A percentile compares a stretch with the other conserved stretches of the same genome.
These are phyloP conservation scores for Vanrija sp. DNA, from an alignment of 1,284 basidiomycete species.

Conservation along the genomic window DNA sequence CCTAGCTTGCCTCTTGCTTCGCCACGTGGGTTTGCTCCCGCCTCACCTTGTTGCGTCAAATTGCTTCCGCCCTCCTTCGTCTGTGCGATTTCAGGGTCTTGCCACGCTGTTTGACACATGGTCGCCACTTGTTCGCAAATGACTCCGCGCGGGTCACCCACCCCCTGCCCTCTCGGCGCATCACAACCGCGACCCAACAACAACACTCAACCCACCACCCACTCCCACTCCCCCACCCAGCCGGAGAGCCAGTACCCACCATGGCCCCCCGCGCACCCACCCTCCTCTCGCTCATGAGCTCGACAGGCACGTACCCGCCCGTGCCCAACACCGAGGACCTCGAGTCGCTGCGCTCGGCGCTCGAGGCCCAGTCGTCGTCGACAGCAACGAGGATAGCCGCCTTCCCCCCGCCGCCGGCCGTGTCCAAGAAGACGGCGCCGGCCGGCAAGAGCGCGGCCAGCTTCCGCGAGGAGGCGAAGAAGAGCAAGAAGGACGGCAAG, in stretches of 20 bases:
- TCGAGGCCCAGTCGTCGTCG: conserved; percentile 56
- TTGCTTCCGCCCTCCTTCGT: too few relatives aligned
- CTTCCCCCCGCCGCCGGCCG: conserved; percentile 62
- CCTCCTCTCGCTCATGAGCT: conserved; percentile 32
- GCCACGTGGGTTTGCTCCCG: too few relatives aligned
- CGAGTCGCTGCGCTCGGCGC: conserved; percentile 60
- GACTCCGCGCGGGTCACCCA: too few relatives aligned
- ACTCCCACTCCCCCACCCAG: too few relatives aligned
- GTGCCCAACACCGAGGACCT: conserved; percentile 70
- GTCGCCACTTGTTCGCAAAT: too few relatives aligned
- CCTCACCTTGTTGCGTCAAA: too few relatives aligned
- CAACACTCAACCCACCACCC: too few relatives aligned
- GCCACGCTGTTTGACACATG: too few relatives aligned
- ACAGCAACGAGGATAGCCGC: conserved; percentile 61
- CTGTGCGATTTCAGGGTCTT: too few relatives aligned
- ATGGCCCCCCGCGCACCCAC: conserved; percentile 25
- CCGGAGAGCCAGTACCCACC: not conserved
- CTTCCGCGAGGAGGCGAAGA: conserved; percentile 55
- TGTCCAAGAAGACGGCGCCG: conserved; percentile 3
- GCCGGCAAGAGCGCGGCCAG: conserved; percentile 1
- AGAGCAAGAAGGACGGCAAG: conserved; percentile 65
- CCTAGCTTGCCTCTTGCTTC: too few relatives aligned
- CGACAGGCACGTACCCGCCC: conserved; percentile 40
- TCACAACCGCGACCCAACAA: too few relatives aligned
- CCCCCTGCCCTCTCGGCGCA: too few relatives aligned